phyloP scores from a whole-genome alignment of 2,329 filamentous ascomycete species.

The Aspergillus uvarum region DNA sequence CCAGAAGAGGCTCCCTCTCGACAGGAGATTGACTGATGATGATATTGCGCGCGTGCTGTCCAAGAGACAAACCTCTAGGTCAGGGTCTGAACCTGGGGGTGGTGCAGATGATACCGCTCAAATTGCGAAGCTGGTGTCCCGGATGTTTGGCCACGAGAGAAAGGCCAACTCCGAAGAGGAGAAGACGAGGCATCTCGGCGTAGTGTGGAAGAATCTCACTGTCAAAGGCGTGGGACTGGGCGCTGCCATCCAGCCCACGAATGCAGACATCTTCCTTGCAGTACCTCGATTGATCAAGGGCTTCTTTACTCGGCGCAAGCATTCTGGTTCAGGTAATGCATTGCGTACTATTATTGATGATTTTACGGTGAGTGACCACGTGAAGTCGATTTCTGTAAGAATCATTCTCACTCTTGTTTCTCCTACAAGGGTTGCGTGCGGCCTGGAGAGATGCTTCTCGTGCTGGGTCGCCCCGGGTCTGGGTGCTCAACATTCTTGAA shows the following conservation, averaged over 20 bases:
- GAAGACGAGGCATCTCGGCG: slow-evolving; percentile 66
- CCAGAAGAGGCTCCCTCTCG: not conserved
- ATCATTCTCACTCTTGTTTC: not conserved
- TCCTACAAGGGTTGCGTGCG: slow-evolving; percentile 38
- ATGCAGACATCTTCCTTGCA: slow-evolving; percentile 56
- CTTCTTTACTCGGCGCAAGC: slow-evolving; percentile 38
- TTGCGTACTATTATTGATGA: slow-evolving; percentile 66
- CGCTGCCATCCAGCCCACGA: slow-evolving; percentile 59
- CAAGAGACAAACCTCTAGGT: slow-evolving; percentile 25
- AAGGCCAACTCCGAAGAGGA: slow-evolving; percentile 68
- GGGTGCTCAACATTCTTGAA: slow-evolving; percentile 81
- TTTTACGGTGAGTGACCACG: slow-evolving; percentile 46
- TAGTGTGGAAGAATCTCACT: slow-evolving; percentile 68
- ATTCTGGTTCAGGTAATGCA: slow-evolving; percentile 38
- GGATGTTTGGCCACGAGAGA: slow-evolving; percentile 67
- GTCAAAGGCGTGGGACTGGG: slow-evolving; percentile 70
- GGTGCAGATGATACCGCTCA: slow-evolving; percentile 32
- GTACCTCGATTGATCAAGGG: slow-evolving; percentile 50
- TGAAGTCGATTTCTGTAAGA: not conserved
- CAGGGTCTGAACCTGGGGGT: slow-evolving; percentile 21
- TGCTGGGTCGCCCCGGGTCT: slow-evolving; percentile 44
- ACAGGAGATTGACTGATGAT: slow-evolving; percentile 16
- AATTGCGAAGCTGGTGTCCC: slow-evolving; percentile 58
- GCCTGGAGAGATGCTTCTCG: slow-evolving; percentile 42
- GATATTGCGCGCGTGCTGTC: slow-evolving; percentile 24